Conservation (phyloP, 164 flowering plant species). For the Nymphaea thermarum region DNA sequence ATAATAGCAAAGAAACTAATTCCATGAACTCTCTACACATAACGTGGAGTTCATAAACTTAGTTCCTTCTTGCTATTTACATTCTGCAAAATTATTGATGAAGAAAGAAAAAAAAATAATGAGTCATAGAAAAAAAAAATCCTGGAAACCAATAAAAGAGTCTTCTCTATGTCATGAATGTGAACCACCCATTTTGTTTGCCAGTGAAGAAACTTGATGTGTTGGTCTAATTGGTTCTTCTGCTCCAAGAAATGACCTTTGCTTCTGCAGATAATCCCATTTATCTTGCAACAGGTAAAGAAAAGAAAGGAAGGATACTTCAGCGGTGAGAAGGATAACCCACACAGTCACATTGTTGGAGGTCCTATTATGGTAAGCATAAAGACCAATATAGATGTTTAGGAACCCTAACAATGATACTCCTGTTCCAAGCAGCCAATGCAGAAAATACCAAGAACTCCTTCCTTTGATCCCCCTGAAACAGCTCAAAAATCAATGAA, state of each 20-base stretch:
- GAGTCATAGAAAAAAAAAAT: no score
- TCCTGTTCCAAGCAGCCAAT: constrained; percentile 64
- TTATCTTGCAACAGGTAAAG: constrained; percentile 67
- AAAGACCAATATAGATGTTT: constrained; percentile 64
- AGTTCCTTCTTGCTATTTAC: no score
- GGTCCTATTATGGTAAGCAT: constrained; percentile 46
- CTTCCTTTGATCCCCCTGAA: constrained; percentile 55
- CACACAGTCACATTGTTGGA: constrained; percentile 31
- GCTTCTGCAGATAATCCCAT: constrained; percentile 46
- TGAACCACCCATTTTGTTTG: not conserved
- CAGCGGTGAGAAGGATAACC: constrained; percentile 46
- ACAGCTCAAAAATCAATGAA: no score
- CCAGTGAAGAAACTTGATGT: constrained; percentile 9
- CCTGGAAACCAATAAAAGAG: no score
- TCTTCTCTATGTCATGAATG: no score
- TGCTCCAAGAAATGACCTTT: constrained; percentile 27
- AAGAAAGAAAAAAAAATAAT: no score
- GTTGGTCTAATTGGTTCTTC: constrained; percentile 15
- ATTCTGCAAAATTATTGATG: no score
- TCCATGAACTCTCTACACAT: no score
- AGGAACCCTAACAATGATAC: constrained; percentile 46
- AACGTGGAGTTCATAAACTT: no score
- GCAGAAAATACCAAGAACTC: constrained; percentile 53
- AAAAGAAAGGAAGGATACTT: constrained; percentile 38
- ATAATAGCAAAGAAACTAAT: no score